Evolutionary conservation across 2,329 filamentous ascomycete species (phyloP).

Genomic region (Phaeosphaeriaceae sp.): DNA sequence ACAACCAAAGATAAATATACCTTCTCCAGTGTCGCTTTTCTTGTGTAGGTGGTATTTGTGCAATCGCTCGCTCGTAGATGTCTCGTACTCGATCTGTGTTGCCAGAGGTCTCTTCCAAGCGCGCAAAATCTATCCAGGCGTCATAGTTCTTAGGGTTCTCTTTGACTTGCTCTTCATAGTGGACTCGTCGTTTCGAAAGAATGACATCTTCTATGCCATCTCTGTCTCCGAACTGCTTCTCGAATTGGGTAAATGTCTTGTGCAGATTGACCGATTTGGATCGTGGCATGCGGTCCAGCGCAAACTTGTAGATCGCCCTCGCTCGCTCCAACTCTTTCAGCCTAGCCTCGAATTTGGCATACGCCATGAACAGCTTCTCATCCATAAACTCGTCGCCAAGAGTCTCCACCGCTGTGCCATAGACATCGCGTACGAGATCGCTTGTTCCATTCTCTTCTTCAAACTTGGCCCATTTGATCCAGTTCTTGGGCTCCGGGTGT

Average conservation of each 20-base stretch:
- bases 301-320: conserved; percentile 95
- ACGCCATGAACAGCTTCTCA: conserved; percentile 92
- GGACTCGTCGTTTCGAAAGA: conserved; percentile 86
- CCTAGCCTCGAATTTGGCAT: conserved; percentile 93
- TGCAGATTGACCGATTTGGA: conserved; percentile 85
- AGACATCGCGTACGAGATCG: conserved; percentile 90
- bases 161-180: conserved; percentile 93
- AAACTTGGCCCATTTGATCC: conserved; percentile 98
- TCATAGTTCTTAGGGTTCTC: conserved; percentile 98
- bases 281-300: conserved; percentile 86
- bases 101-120: conserved; percentile 84
- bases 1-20: conserved; percentile 98
- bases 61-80: conserved; percentile 93
- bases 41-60: conserved; percentile 90
- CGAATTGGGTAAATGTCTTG: conserved; percentile 94
- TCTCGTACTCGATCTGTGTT: conserved; percentile 86
- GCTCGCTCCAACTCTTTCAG: conserved; percentile 94
- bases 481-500: conserved; percentile 92
- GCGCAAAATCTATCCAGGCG: conserved; percentile 93
- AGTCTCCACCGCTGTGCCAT: conserved; percentile 84
- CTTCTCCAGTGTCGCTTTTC: conserved; percentile 97
- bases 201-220: conserved; percentile 96
- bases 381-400: conserved; percentile 95
- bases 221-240: conserved; percentile 94
- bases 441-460: conserved; percentile 95